phyloP scores from a whole-genome alignment of 176 grass and related monocot species.

The Aegilops bicornis region DNA sequence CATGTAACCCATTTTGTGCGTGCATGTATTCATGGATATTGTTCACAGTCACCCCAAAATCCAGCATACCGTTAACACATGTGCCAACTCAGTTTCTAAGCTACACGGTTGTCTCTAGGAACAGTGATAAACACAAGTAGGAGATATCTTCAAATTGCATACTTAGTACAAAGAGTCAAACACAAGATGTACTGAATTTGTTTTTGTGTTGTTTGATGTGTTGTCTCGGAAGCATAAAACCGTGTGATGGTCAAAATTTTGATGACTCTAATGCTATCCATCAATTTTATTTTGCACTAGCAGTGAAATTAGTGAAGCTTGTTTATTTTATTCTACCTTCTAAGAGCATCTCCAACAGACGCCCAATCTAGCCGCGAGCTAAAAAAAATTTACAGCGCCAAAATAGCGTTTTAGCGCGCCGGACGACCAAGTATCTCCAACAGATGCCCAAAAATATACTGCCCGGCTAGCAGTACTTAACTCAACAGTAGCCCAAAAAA shows the following conservation, averaged over 20 bases:
- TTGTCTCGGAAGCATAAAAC: background rate
- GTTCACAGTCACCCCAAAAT: background rate
- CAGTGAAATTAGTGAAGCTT: slow-evolving; percentile 2
- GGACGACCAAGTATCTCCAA: no score
- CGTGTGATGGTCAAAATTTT: background rate
- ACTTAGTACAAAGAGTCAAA: background rate
- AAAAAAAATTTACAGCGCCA: no score
- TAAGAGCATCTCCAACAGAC: no score
- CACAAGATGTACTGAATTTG: background rate
- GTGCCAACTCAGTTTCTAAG: background rate
- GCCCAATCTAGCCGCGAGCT: no score
- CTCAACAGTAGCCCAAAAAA: no score
- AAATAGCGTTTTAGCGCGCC: no score
- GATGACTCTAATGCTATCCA: background rate
- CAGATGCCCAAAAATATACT: no score
- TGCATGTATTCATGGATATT: background rate
- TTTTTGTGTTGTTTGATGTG: background rate
- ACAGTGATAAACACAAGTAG: background rate
- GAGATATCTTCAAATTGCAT: background rate
- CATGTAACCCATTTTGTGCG: background rate
- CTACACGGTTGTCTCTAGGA: background rate
- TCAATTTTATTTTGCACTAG: background rate
- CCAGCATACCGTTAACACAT: background rate
- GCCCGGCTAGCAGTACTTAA: no score
- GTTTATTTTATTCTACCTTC: background rate